phyloP scores from a whole-genome alignment of 2,329 filamentous ascomycete species.

The Curvularia hawaiiensis region DNA sequence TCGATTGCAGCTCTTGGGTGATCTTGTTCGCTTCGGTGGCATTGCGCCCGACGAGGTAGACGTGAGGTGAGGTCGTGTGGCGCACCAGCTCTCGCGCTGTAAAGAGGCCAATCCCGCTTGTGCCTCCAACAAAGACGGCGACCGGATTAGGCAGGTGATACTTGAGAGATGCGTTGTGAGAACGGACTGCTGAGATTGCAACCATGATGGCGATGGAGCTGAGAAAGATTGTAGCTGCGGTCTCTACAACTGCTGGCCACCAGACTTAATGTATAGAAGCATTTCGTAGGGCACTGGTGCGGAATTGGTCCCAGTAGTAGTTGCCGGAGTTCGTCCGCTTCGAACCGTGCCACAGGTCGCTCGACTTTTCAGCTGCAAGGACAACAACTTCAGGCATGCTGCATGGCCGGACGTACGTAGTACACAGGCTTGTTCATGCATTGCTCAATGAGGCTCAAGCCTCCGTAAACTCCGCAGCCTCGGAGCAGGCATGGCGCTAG shows the following conservation, averaged over 20 bases:
- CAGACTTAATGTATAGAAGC: neutral
- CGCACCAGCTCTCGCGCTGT: constrained; percentile 52
- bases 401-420: neutral
- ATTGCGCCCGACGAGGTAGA: constrained; percentile 53
- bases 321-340: neutral
- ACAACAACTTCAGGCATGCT: neutral
- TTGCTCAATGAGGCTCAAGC: constrained; percentile 21
- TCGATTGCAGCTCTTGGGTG: constrained; percentile 43
- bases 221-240: neutral
- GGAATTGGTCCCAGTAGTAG: neutral
- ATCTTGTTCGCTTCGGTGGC: constrained; percentile 45
- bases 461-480: constrained; percentile 16
- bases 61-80: constrained; percentile 44
- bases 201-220: constrained; percentile 24
- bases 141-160: constrained; percentile 33
- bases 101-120: constrained; percentile 51
- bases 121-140: constrained; percentile 50
- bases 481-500: constrained; percentile 19
- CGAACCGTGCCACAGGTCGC: neutral
- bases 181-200: constrained; percentile 27
- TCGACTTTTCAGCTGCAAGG: neutral
- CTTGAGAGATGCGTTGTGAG: constrained; percentile 35
- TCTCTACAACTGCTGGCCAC: neutral
- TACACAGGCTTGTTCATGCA: neutral
- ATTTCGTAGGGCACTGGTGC: neutral